Evolutionary conservation across 495 filamentous ascomycete species (phyloP), one percentile per base, ranked within the genome.

Genomic region (Chaetomium fimeti): DNA sequence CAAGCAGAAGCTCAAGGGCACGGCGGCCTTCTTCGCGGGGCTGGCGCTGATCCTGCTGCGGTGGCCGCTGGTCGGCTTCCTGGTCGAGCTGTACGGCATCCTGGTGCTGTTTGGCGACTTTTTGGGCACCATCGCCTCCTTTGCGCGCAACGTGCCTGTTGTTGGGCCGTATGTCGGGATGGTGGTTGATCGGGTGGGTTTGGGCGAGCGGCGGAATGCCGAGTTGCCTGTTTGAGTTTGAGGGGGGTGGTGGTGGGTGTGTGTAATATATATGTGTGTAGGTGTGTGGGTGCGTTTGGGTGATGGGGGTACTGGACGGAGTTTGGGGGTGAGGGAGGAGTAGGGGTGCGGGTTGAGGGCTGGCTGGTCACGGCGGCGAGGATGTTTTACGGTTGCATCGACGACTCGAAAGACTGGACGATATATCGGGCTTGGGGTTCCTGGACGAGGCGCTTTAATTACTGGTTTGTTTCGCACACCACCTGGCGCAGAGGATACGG

Each of bases 51-150:
- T 98, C 72, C 79, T 98, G 16, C 69, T 96, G 65, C 84, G 89
- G 47, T 98, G 93, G 91, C 86, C 94, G 1, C 76, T 98, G 22
- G 84, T 91, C 58, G 94, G 94, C 38, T 98, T 98, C 77, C 63
- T 88, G 45, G 86, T 97, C 64, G 94, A 98, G 78, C 77, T 92
- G 9, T 98, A 97, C 76, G 94, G 94, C 29, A 90, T 98, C 42
- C 83, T 96, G 68, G 85, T 96, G 29, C 81, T 98, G 52, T 98
- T 98, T 79, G 93, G 93, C 24, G 94, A 98, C 74, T 97, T 97
- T 76, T 83, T 97, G 45, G 86, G 91, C n/a, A 97, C 93, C 16
- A 91, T 97, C 63, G 89, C 88, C 0, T 85, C 90, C 60, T 96
- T 98, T 73, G 89, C 89, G 27, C 86, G 88, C 42, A 92, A 90